phyloP scores from a whole-genome alignment of 2,329 filamentous ascomycete genomes.

The Fusarium circinatum region DNA sequence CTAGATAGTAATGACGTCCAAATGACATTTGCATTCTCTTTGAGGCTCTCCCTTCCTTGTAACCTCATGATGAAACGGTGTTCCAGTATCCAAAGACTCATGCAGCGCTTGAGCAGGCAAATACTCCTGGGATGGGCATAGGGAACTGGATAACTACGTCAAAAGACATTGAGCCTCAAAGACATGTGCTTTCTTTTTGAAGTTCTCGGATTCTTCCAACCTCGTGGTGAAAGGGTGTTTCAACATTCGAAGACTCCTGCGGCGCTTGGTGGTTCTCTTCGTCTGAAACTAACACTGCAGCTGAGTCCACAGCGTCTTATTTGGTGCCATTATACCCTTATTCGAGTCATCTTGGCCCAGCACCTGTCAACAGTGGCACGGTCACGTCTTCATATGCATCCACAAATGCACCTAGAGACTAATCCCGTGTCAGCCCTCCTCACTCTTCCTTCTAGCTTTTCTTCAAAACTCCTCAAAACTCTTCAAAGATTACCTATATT shows the following conservation, averaged over 20 bases:
- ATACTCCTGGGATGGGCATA: background rate
- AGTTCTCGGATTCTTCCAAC: rapidly evolving
- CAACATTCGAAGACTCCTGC: rapidly evolving
- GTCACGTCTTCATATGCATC: too few relatives aligned
- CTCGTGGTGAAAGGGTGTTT: rapidly evolving
- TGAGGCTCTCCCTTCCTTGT: rapidly evolving
- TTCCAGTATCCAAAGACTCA: rapidly evolving
- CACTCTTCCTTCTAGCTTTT: rapidly evolving
- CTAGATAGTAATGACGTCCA: too few relatives aligned
- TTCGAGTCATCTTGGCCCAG: background rate
- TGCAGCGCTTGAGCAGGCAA: rapidly evolving
- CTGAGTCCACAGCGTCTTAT: too few relatives aligned
- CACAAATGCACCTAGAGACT: too few relatives aligned
- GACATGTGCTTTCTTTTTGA: rapidly evolving
- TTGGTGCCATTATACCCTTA: background rate
- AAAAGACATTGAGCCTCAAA: background rate
- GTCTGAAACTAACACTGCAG: background rate
- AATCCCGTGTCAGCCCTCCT: rapidly evolving
- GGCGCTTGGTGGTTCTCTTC: rapidly evolving
- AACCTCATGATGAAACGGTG: rapidly evolving
- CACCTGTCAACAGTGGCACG: background rate
- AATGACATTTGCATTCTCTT: too few relatives aligned
- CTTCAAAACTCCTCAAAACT: background rate
- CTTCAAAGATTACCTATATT: rapidly evolving
- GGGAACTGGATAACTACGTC: too few relatives aligned